These are phyloP conservation scores for Xylona heveae DNA, from an alignment of 495 filamentous ascomycete species.

Conservation along the genomic window DNA sequence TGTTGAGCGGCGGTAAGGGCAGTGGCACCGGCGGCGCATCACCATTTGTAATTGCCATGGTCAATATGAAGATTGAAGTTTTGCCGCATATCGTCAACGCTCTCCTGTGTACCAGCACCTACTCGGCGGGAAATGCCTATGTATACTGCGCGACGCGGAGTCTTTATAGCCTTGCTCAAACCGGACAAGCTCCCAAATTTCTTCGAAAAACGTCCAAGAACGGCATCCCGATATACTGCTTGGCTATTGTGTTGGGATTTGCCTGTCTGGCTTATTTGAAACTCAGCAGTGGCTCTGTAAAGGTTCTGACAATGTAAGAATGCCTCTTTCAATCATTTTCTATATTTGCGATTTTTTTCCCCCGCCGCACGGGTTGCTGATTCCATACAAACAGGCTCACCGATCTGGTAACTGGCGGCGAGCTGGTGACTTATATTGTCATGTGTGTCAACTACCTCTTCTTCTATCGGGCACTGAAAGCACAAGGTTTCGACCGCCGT, in stretches of 20 bases:
- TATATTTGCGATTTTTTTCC: no score
- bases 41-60: slow-evolving; percentile 42
- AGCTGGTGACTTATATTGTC: background rate
- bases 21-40: slow-evolving; percentile 35
- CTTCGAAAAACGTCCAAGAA: slow-evolving; percentile 29
- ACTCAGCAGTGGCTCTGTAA: slow-evolving; percentile 24
- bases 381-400: no score
- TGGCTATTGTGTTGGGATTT: slow-evolving; percentile 29
- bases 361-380: no score
- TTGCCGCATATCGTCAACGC: slow-evolving; percentile 61
- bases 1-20: no score
- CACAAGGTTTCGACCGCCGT: background rate
- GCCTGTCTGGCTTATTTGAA: no score
- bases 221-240: slow-evolving; percentile 41
- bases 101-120: slow-evolving; percentile 41
- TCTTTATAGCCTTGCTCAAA: slow-evolving; percentile 43
- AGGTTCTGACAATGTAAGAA: no score
- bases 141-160: slow-evolving; percentile 63
- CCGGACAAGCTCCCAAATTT: slow-evolving; percentile 39
- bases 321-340: no score
- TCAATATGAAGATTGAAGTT: slow-evolving; percentile 37
- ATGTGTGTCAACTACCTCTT: background rate
- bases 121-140: slow-evolving; percentile 57
- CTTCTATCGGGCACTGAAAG: background rate
- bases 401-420: slow-evolving; percentile 18